A percentile compares a stretch with the other conserved stretches of the same genome.
Conservation (phyloP, 2,329 filamentous ascomycete genomes). For the Exophiala mesophila region DNA sequence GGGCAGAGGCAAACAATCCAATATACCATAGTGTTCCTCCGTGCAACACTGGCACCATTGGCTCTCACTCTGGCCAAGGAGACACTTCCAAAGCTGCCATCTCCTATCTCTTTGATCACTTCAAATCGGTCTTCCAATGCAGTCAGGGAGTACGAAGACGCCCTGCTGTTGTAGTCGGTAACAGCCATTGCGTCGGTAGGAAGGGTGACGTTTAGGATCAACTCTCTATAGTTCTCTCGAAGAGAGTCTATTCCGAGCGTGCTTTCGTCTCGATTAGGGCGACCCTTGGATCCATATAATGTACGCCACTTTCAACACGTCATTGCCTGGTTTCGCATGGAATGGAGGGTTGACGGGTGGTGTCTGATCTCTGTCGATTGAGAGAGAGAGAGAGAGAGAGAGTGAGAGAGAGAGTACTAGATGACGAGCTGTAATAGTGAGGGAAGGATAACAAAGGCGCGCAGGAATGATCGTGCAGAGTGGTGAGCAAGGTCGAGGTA, state of each 20-base stretch:
- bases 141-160: constrained; percentile 53
- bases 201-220: neutral
- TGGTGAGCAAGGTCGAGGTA: constrained; percentile 8
- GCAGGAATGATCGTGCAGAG: too few relatives aligned
- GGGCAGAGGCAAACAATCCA: too few relatives aligned
- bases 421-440: too few relatives aligned
- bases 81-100: constrained; percentile 97
- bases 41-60: constrained; percentile 81
- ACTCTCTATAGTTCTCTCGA: too few relatives aligned
- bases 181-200: constrained; percentile 66
- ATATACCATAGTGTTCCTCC: constrained; percentile 86
- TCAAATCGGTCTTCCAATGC: constrained; percentile 92
- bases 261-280: neutral
- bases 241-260: too few relatives aligned
- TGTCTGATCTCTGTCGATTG: too few relatives aligned
- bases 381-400: neutral
- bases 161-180: constrained; percentile 67
- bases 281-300: constrained; percentile 12
- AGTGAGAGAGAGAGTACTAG: constrained; percentile 2
- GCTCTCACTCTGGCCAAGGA: constrained; percentile 85
- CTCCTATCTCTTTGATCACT: constrained; percentile 94
- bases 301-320: constrained; percentile 16
- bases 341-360: too few relatives aligned
- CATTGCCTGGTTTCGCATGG: constrained; percentile 12
- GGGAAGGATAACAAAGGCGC: too few relatives aligned